Percentiles rank a stretch among this genome's conserved stretches.
Conservation (phyloP, 2,329 filamentous ascomycete genomes). For the Venturia carpophila region DNA sequence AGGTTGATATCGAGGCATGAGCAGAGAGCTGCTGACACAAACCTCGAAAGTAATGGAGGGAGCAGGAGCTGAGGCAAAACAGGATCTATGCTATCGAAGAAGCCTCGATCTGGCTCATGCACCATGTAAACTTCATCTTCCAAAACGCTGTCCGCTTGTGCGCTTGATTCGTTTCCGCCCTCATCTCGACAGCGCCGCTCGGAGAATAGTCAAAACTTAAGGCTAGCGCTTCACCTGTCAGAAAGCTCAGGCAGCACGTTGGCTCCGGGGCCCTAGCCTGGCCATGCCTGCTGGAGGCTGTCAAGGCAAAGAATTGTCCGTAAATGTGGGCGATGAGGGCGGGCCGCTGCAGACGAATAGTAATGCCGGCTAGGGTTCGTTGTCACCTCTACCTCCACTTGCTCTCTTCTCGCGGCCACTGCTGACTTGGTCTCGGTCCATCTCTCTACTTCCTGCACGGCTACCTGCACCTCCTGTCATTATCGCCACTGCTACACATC, state of each 20-base stretch:
- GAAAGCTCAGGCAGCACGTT: constrained; percentile 18
- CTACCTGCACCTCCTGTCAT: constrained; percentile 12
- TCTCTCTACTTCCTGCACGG: constrained; percentile 14
- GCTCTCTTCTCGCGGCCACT: neutral
- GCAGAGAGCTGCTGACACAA: constrained; percentile 10
- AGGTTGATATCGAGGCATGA: neutral
- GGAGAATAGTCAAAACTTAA: constrained; percentile 19
- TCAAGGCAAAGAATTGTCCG: constrained; percentile 17
- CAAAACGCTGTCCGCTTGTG: constrained; percentile 18
- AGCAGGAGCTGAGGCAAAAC: constrained; percentile 13
- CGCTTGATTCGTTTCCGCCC: constrained; percentile 14
- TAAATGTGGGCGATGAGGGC: constrained; percentile 14
- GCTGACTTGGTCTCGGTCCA: constrained; percentile 3
- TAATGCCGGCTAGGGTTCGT: constrained; percentile 14
- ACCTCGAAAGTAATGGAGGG: neutral
- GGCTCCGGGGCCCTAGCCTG: constrained; percentile 13
- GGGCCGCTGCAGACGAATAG: constrained; percentile 19
- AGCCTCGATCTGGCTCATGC: constrained; percentile 18
- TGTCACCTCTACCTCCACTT: constrained; percentile 13
- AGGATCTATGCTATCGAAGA: constrained; percentile 2
- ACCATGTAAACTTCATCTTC: constrained; percentile 16
- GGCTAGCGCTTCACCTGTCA: constrained; percentile 20
- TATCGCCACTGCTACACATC: constrained; percentile 11
- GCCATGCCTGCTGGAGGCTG: constrained; percentile 7
- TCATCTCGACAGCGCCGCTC: constrained; percentile 12